Base-by-base conservation (phyloP, 2,329 filamentous ascomycete species). In the Botrytis elliptica region DNA sequence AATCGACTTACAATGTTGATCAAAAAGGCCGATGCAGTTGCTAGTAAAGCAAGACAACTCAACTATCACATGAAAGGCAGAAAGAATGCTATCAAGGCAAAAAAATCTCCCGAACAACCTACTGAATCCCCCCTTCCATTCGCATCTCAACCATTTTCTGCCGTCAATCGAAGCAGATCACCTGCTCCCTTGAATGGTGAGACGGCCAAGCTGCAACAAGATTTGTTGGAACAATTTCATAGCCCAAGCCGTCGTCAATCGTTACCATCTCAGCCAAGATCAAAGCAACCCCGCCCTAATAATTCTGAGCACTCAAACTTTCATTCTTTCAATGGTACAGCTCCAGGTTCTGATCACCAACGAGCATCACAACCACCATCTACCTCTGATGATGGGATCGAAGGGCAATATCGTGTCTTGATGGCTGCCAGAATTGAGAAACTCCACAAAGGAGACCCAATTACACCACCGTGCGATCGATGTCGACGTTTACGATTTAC, bases 401-500 rank as follows among this genome's bases (percentile, higher is more conserved):
- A 80, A 73, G 76, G 75, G 22, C 78, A 79, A 22, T 89, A 85
- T 82, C 89, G 89, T 75, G 81, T 88, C 10, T 85, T 93, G 73
- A 93, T 95, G 84, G 89, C 92, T 16, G 85, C 91, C 57, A 89
- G 90, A 74, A 93, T 95, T 83, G 94, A 97, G 78, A 89, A 90
- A 69, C 83, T 97, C 5, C 85, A 88, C 66, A 91, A 92, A 66
- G 93, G 93, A 5, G 92, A 94, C 72, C 85, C 88, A 9, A 92
- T 97, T 67, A 83, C 89, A n/a, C 94, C 94, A 16, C 93, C 93
- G 0, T 97, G 94, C 80, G 94, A 97, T 81, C 87, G 93, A 55
- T 97, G 94, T 81, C 88, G 94, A 63, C 87, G 94, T 44, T 85
- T 97, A 25, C 90, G 92, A 76, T 93, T 94, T 84, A 89, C 93